Evolutionary conservation across 2,329 filamentous ascomycete species (phyloP).

Genomic region (Chrysoporthe deuterocubensis): DNA sequence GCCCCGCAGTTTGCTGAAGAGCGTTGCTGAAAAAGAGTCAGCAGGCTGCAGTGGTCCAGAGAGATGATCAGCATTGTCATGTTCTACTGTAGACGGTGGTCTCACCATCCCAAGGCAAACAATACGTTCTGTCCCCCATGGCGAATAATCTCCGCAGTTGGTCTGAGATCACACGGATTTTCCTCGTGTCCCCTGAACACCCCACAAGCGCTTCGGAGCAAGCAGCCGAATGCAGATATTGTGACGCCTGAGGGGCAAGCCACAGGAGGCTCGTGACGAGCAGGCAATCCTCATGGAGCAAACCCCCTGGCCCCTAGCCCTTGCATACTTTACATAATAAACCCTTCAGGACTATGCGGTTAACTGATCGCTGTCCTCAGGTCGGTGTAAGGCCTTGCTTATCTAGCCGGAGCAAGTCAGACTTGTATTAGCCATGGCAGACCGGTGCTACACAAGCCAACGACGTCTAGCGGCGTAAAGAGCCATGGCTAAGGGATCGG

Average conservation of each 20-base stretch:
- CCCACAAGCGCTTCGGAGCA: background rate
- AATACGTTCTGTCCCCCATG: background rate
- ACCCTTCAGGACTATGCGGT: background rate
- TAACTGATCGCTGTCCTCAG: background rate
- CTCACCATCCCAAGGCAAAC: background rate
- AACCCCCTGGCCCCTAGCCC: background rate
- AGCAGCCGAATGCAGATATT: background rate
- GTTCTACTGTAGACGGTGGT: background rate
- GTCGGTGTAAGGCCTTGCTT: background rate
- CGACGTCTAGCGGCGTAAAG: background rate
- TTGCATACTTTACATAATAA: background rate
- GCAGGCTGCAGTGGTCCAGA: background rate
- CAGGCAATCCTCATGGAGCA: background rate
- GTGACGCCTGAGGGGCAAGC: background rate
- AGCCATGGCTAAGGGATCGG: background rate
- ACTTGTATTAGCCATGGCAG: background rate
- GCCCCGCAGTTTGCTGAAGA: constrained; percentile 18
- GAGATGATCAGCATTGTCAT: no score
- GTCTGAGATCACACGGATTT: background rate
- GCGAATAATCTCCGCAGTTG: background rate
- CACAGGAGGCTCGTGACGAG: constrained; percentile 6
- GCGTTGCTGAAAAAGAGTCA: background rate
- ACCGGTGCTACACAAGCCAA: background rate
- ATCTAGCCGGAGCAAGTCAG: background rate
- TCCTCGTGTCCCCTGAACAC: background rate